These are phyloP conservation scores for Hypoxylon sp. DNA, from an alignment of 2,329 filamentous ascomycete genomes.

Conservation along the genomic window DNA sequence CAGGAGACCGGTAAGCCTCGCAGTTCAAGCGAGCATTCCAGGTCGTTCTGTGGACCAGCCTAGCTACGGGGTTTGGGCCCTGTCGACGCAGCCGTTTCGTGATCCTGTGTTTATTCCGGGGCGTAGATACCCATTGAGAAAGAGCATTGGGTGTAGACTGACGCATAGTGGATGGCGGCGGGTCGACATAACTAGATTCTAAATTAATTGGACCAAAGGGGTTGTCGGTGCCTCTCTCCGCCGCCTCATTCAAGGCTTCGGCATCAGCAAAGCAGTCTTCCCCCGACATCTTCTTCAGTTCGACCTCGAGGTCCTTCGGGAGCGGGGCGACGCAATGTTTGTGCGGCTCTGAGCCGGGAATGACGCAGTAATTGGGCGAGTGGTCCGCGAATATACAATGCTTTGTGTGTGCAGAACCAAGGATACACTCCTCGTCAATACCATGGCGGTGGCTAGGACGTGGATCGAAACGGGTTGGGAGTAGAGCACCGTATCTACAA, in stretches of 20 bases:
- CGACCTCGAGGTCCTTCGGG: background rate
- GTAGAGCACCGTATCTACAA: conserved; percentile 41
- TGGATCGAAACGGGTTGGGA: conserved; percentile 41
- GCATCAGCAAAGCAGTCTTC: conserved; percentile 2
- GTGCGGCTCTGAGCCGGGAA: conserved; percentile 33
- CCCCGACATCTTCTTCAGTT: background rate
- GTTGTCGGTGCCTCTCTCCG: background rate
- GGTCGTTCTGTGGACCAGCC: background rate
- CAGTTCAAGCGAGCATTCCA: background rate
- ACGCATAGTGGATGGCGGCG: conserved; percentile 1
- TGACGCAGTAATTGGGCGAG: conserved; percentile 40
- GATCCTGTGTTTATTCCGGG: too few species aligned
- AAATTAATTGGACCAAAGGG: background rate
- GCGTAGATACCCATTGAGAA: background rate
- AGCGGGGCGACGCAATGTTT: conserved; percentile 26
- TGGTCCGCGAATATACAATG: conserved; percentile 48
- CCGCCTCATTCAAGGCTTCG: background rate
- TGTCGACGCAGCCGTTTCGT: background rate
- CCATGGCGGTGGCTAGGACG: conserved; percentile 43
- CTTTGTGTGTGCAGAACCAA: conserved; percentile 38
- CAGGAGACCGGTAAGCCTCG: conserved; percentile 9
- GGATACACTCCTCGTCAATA: conserved; percentile 41
- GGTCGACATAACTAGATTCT: background rate
- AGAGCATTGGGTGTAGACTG: background rate
- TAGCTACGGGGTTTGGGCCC: background rate